These are phyloP conservation scores for Clarireedia sp. DNA, from an alignment of 2,329 filamentous ascomycete species.

Conservation along the genomic window DNA sequence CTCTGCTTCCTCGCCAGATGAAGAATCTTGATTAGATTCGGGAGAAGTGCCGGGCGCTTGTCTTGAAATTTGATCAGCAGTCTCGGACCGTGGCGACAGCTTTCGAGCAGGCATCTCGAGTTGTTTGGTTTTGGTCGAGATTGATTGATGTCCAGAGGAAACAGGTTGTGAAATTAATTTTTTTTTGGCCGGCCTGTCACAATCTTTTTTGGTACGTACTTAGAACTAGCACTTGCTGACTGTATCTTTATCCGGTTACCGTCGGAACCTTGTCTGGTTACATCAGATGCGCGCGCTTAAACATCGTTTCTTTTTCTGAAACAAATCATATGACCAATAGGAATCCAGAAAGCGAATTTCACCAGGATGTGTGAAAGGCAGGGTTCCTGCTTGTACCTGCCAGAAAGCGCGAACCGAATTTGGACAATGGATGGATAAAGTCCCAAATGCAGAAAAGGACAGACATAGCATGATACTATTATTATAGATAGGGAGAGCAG, in stretches of 20 bases:
- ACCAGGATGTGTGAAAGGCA: background rate
- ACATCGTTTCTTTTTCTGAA: background rate
- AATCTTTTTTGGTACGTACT: too few relatives aligned
- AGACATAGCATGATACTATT: too few relatives aligned
- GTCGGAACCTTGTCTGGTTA: background rate
- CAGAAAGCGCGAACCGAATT: too few relatives aligned
- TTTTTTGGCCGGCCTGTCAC: background rate
- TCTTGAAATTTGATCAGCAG: conserved; percentile 2
- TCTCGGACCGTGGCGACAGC: background rate
- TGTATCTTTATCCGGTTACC: conserved; percentile 3
- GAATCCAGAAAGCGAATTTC: background rate
- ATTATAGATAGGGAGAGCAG: background rate
- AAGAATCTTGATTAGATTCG: conserved; percentile 3
- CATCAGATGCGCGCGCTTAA: conserved; percentile 4
- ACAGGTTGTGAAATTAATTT: background rate
- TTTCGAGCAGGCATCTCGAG: conserved; percentile 2
- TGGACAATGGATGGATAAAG: too few relatives aligned
- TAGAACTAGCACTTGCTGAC: conserved; percentile 2
- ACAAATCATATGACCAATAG: background rate
- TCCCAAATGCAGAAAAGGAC: too few relatives aligned
- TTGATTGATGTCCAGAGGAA: background rate
- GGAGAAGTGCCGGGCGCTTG: background rate
- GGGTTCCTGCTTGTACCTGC: background rate
- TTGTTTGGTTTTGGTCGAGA: background rate
- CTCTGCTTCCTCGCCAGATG: conserved; percentile 1